Conservation (phyloP, 495 filamentous ascomycete genomes). For the Pseudotulostoma volvatum region DNA sequence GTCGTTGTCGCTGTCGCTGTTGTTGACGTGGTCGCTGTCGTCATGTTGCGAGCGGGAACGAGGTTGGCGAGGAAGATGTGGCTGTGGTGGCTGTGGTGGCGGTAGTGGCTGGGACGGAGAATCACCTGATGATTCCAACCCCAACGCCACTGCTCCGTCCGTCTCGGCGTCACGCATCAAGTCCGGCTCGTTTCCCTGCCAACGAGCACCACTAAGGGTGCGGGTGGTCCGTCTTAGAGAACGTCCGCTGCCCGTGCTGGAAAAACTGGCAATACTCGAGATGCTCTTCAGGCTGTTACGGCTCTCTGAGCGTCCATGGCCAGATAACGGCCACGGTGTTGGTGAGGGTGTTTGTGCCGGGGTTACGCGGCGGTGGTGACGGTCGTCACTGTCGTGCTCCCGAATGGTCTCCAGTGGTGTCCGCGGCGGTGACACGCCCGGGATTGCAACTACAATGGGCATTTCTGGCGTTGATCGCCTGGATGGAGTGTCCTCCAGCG, state of each 20-base stretch:
- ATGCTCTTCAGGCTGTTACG: constrained; percentile 19
- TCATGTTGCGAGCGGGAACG: constrained; percentile 2
- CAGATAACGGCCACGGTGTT: constrained; percentile 24
- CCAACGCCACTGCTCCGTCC: background rate
- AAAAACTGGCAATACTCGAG: constrained; percentile 3
- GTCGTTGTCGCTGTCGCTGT: constrained; percentile 4
- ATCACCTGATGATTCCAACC: constrained; percentile 12
- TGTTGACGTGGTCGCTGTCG: constrained; percentile 1
- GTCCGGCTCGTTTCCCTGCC: constrained; percentile 40
- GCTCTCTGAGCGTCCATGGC: constrained; percentile 27
- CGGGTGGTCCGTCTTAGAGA: constrained; percentile 57
- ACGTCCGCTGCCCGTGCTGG: constrained; percentile 28
- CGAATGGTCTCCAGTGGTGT: constrained; percentile 25
- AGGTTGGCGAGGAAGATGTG: background rate
- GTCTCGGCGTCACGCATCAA: constrained; percentile 1
- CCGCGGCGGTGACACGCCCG: constrained; percentile 20
- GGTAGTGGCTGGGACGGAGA: background rate
- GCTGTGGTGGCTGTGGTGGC: background rate
- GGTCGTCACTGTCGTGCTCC: constrained; percentile 24
- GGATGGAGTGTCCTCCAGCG: constrained; percentile 16
- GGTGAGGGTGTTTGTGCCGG: constrained; percentile 1
- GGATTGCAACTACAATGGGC: constrained; percentile 9
- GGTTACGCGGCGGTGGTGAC: too few species aligned
- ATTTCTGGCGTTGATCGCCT: constrained; percentile 12
- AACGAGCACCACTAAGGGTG: constrained; percentile 63